Evolutionary conservation across 2,329 filamentous ascomycete genomes (phyloP).

Genomic region (Septoria petroselini): DNA sequence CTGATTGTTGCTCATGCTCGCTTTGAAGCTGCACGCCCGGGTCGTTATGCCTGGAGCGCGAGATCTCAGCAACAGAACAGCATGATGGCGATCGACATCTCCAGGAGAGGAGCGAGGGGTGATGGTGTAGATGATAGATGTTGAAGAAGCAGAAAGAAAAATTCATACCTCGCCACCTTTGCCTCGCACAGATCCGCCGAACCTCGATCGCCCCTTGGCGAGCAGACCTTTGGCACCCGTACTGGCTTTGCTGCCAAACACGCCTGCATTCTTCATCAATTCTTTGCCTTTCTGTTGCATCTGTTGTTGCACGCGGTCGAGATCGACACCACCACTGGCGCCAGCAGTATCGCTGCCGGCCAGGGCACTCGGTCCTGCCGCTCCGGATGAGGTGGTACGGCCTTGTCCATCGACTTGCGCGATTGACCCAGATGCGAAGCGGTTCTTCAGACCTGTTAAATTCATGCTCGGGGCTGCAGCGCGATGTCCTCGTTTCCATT

Average conservation of each 20-base stretch:
- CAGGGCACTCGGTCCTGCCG: constrained; percentile 29
- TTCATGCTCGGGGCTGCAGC: constrained; percentile 12
- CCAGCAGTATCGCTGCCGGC: constrained; percentile 19
- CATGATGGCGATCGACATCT: background rate
- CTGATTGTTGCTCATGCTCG: background rate
- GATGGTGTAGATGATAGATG: constrained; percentile 10
- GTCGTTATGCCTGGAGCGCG: constrained; percentile 17
- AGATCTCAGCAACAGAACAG: constrained; percentile 21
- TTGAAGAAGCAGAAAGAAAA: constrained; percentile 44
- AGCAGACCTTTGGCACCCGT: constrained; percentile 88
- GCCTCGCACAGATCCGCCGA: constrained; percentile 43
- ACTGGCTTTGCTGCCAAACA: constrained; percentile 64
- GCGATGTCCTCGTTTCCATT: constrained; percentile 19
- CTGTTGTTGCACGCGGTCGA: constrained; percentile 29
- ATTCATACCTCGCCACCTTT: constrained; percentile 83
- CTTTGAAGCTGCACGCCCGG: constrained; percentile 15
- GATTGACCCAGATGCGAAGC: constrained; percentile 14
- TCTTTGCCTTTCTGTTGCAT: constrained; percentile 85
- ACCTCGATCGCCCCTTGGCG: constrained; percentile 72
- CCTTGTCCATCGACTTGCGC: constrained; percentile 12
- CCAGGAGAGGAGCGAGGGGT: background rate
- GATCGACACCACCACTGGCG: constrained; percentile 25
- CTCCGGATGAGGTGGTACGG: constrained; percentile 10
- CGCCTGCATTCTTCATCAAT: constrained; percentile 76
- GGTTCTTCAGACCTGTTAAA: constrained; percentile 13